These are phyloP conservation scores for Talaromyces sp. DNA, from an alignment of 2,329 filamentous ascomycete species.

Conservation along the genomic window DNA sequence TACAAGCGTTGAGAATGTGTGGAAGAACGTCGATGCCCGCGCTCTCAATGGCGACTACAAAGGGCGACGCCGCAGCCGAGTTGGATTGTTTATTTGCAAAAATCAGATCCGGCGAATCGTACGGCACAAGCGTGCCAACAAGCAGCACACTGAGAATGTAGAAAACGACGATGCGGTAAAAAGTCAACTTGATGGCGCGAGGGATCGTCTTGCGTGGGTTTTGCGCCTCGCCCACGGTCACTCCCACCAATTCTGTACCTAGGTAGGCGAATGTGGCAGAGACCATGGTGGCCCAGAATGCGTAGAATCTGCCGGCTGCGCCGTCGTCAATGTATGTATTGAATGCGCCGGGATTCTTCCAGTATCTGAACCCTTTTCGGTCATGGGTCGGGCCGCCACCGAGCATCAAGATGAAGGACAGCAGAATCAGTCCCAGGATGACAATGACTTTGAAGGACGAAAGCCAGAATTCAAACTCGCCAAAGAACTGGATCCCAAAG, in stretches of 20 bases:
- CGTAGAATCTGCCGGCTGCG: conserved; percentile 49
- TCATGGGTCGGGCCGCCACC: conserved; percentile 41
- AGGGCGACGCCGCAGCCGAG: conserved; percentile 60
- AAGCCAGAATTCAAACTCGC: conserved; percentile 61
- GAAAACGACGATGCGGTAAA: conserved; percentile 74
- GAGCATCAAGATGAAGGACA: conserved; percentile 13
- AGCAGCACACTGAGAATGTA: conserved; percentile 68
- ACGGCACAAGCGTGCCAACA: conserved; percentile 69
- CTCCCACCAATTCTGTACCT: conserved; percentile 68
- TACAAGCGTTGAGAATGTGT: conserved; percentile 65
- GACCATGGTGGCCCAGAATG: conserved; percentile 63
- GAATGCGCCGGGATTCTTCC: conserved; percentile 57
- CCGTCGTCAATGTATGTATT: conserved; percentile 39
- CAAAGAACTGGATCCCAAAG: conserved; percentile 54
- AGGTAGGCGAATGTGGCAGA: conserved; percentile 72
- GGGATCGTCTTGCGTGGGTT: conserved; percentile 71
- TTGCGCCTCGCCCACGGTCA: conserved; percentile 70
- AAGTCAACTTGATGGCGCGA: conserved; percentile 68
- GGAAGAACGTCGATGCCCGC: conserved; percentile 59
- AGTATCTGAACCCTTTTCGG: conserved; percentile 59
- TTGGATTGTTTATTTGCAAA: conserved; percentile 36
- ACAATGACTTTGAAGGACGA: conserved; percentile 58
- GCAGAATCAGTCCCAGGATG: conserved; percentile 40
- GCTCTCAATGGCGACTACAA: conserved; percentile 64
- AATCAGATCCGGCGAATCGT: conserved; percentile 56